Base-by-base conservation (phyloP, 306 rosid species). In the Quercus alba region DNA sequence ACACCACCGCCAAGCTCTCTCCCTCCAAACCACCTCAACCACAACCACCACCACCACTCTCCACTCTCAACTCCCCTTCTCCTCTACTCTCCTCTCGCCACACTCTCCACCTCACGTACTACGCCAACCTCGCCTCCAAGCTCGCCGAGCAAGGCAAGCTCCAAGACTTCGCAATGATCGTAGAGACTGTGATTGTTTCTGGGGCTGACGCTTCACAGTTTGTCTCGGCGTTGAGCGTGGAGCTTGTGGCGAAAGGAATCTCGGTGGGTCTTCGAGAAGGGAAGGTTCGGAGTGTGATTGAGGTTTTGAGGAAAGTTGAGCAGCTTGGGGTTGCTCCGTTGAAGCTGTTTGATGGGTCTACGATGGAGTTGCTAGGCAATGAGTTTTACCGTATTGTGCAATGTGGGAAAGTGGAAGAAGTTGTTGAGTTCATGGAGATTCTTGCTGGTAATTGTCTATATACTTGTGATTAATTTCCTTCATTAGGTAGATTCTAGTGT, bases 401-500 rank as follows among this genome's bases (percentile, higher is more conserved):
- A 55, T 73, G 28, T 8, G 88, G 85, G 51, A 86, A 84, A 35
- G 71, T 93, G n/a, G 84, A 86, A 58, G 94, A 92, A 67, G 90
- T 91, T 71, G 90, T 94, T 72, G 90, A 87, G 77, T 86, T 93
- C 8, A 77, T 93, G 97, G 97, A 93, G 90, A 82, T 84, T 87
- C 94, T 94, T 79, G 25, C 89, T 74, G 97, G 99, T 91, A 86
- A 86, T 70, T 38, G 54, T 4, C 69, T 64, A 30, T 64, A 4
- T 8, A 2, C 19, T 30, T 64, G 13, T 9, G 13, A 1, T 64
- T 64, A 33, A 7, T 33, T 67, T 19, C 9, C 21, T 35, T 12
- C 21, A 18, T 30, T 64, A 5, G 14, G 70, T 31, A 15, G 70
- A 35, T 30, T 64, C n/a, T 64, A 17, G 51, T 66, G 71, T 30